Conservation (phyloP, 2,329 filamentous ascomycete species). For the Triangularia setosa region DNA sequence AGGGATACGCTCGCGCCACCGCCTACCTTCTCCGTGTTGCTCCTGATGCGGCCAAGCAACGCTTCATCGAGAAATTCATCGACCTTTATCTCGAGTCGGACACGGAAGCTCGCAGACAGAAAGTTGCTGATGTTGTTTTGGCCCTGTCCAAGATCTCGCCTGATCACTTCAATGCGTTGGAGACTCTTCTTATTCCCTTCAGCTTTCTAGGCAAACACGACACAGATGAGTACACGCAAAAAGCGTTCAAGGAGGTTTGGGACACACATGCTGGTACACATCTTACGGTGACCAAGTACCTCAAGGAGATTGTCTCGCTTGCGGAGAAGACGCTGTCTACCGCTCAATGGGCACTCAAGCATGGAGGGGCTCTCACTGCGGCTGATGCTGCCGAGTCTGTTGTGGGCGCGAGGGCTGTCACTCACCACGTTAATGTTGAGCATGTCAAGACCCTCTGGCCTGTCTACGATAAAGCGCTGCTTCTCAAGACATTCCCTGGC, state of each 20-base stretch:
- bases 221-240: slow-evolving; percentile 70
- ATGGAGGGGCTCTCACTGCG: slow-evolving; percentile 77
- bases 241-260: slow-evolving; percentile 84
- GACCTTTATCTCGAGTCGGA: slow-evolving; percentile 78
- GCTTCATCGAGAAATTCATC: slow-evolving; percentile 52
- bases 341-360: slow-evolving; percentile 84
- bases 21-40: slow-evolving; percentile 74
- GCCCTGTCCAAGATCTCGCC: slow-evolving; percentile 82
- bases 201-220: slow-evolving; percentile 87
- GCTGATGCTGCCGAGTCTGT: slow-evolving; percentile 69
- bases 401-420: slow-evolving; percentile 52
- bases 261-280: slow-evolving; percentile 82
- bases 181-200: slow-evolving; percentile 74
- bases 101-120: slow-evolving; percentile 68
- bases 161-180: slow-evolving; percentile 78
- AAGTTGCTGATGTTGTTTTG: slow-evolving; percentile 78
- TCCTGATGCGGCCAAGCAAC: slow-evolving; percentile 45
- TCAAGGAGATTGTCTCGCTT: slow-evolving; percentile 74
- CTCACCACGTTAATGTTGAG: slow-evolving; percentile 55
- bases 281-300: slow-evolving; percentile 76
- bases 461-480: slow-evolving; percentile 72
- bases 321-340: slow-evolving; percentile 67
- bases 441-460: slow-evolving; percentile 72
- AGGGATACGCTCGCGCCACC: slow-evolving; percentile 79
- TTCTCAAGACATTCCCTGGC: slow-evolving; percentile 86